A percentile compares a stretch with the other conserved stretches of the same genome.
Evolutionary conservation across 106 monocot genomes (phyloP).

Genomic region (Narthecium ossifragum): DNA sequence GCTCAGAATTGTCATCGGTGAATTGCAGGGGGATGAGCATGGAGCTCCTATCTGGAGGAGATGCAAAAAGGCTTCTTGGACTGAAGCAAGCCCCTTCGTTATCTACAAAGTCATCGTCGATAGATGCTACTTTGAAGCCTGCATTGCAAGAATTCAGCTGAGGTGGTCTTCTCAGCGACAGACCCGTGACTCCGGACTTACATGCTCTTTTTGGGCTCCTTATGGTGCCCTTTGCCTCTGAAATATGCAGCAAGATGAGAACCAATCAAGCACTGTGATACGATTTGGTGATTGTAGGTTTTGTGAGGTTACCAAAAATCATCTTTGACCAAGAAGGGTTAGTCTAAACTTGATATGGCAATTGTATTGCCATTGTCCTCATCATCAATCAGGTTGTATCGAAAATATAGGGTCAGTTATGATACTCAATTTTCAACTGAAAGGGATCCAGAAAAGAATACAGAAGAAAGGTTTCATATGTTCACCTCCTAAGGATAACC

Average conservation of each 20-base stretch:
- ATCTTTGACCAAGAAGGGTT: too few species aligned
- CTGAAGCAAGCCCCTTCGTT: constrained; percentile 32
- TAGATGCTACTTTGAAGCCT: constrained; percentile 3
- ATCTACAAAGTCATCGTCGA: constrained; percentile 18
- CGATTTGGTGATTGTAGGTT: too few species aligned
- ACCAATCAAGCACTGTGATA: neutral
- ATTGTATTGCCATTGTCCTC: neutral
- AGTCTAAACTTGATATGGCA: neutral
- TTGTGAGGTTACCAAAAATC: too few species aligned
- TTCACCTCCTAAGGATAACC: too few species aligned
- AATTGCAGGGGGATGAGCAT: constrained; percentile 15
- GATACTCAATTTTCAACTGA: too few species aligned
- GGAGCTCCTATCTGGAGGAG: constrained; percentile 12
- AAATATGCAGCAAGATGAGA: neutral
- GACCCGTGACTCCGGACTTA: constrained; percentile 4
- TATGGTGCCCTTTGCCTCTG: constrained; percentile 23
- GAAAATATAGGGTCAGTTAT: neutral
- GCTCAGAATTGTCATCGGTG: constrained; percentile 35
- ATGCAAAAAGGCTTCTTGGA: constrained; percentile 16
- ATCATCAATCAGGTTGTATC: neutral
- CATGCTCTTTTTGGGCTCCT: constrained; percentile 26
- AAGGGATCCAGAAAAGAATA: too few species aligned
- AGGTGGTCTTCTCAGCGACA: neutral
- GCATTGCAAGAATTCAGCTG: neutral
- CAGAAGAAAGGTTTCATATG: too few species aligned